Conservation (phyloP, 176 grass and related monocot species). For the Aegilops bicornis region DNA sequence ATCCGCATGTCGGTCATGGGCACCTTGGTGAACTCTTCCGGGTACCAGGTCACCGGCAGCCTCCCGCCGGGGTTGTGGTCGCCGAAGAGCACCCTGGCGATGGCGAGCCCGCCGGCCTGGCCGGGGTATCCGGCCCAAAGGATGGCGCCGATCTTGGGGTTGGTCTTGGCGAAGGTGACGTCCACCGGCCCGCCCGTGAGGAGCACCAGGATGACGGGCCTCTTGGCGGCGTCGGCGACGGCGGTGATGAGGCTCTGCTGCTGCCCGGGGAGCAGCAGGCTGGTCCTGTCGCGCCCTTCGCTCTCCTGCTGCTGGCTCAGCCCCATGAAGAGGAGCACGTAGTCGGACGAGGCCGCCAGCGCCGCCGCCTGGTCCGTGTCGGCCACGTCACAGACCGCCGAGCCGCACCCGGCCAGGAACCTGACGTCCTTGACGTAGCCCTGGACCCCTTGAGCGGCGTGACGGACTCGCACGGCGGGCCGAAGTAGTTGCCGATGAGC, state of each 20-base stretch:
- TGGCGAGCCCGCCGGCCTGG: conserved; percentile 59
- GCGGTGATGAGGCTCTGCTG: conserved; percentile 63
- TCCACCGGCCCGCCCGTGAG: conserved; percentile 66
- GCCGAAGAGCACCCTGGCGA: conserved; percentile 65
- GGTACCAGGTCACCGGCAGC: conserved; percentile 80
- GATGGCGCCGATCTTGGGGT: conserved; percentile 56
- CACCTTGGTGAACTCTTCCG: conserved; percentile 58
- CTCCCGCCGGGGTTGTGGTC: conserved; percentile 63
- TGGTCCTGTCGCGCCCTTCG: conserved; percentile 53
- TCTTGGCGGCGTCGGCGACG: conserved; percentile 47
- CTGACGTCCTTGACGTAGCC: conserved; percentile 11
- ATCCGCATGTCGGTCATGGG: conserved; percentile 85
- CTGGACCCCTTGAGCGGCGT: conserved; percentile 37
- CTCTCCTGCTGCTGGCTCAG: conserved; percentile 61
- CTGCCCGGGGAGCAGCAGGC: conserved; percentile 53
- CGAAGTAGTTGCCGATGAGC: conserved; percentile 69
- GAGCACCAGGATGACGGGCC: conserved; percentile 57
- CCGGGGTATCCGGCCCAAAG: conserved; percentile 70
- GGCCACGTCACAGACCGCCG: not conserved
- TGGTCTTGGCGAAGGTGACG: conserved; percentile 51
- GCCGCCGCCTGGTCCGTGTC: conserved; percentile 1
- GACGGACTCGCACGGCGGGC: conserved; percentile 46
- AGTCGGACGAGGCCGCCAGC: conserved; percentile 20
- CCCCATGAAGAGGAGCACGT: conserved; percentile 61
- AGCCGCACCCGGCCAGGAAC: conserved; percentile 47